A percentile compares a stretch with the other conserved stretches of the same genome.
phyloP scores from a whole-genome alignment of 345 rosid species.

The Odontarrhena argentea region DNA sequence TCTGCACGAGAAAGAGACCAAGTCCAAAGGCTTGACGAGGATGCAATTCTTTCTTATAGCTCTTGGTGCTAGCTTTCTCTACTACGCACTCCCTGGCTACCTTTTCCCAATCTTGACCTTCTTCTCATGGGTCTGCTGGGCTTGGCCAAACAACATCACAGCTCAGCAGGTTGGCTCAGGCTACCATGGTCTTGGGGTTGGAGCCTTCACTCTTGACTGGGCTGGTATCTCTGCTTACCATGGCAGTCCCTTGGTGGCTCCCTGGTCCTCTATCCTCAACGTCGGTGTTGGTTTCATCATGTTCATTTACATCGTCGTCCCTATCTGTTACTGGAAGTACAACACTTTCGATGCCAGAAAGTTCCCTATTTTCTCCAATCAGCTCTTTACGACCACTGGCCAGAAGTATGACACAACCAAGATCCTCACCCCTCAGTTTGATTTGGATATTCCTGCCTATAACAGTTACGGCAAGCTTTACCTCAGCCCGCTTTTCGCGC shows the following conservation, averaged over 20 bases:
- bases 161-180: slow-evolving; percentile 99
- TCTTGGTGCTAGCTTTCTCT: slow-evolving; percentile 69
- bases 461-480: slow-evolving; percentile 82
- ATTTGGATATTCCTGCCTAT: slow-evolving; percentile 67
- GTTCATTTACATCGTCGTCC: slow-evolving; percentile 90
- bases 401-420: slow-evolving; percentile 83
- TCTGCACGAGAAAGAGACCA: slow-evolving; percentile 81
- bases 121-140: slow-evolving; percentile 99
- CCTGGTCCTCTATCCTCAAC: slow-evolving; percentile 87
- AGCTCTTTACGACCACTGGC: slow-evolving; percentile 74
- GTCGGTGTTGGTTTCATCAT: slow-evolving; percentile 89
- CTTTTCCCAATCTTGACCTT: slow-evolving; percentile 85
- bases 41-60: slow-evolving; percentile 78
- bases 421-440: slow-evolving; percentile 67
- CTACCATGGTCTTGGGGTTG: slow-evolving; percentile 91
- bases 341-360: slow-evolving; percentile 81
- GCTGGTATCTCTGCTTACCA: slow-evolving; percentile 99
- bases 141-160: slow-evolving; percentile 79
- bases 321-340: slow-evolving; percentile 93
- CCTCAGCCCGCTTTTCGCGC: slow-evolving; percentile 92
- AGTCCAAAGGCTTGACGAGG: slow-evolving; percentile 60
- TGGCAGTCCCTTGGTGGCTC: slow-evolving; percentile 94
- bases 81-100: slow-evolving; percentile 87
- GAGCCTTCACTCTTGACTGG: slow-evolving; percentile 97
- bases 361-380: slow-evolving; percentile 91